A percentile compares a stretch with the other conserved stretches of the same genome.
These are phyloP conservation scores for Allium fistulosum DNA, from an alignment of 106 monocot species.

Conservation along the genomic window DNA sequence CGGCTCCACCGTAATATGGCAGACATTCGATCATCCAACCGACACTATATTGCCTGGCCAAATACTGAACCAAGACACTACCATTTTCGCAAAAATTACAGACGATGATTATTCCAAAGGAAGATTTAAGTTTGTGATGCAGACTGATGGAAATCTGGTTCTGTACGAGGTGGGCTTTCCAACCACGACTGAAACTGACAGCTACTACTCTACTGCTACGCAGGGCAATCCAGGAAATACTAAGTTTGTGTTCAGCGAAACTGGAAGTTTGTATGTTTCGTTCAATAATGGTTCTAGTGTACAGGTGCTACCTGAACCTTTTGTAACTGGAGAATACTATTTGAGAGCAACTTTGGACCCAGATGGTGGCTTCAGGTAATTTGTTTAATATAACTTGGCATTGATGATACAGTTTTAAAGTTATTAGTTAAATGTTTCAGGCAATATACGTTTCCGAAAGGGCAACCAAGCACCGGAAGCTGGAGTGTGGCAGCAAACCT, in stretches of 20 bases:
- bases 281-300: too few relatives aligned
- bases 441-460: constrained; percentile 6
- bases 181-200: neutral
- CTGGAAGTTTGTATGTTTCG: too few relatives aligned
- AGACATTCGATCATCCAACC: constrained; percentile 20
- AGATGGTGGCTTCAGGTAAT: too few relatives aligned
- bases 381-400: too few relatives aligned
- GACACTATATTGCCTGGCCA: constrained; percentile 21
- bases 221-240: too few relatives aligned
- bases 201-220: too few relatives aligned
- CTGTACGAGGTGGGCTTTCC: neutral
- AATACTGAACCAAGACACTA: neutral
- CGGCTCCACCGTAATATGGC: constrained; percentile 4
- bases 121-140: constrained; percentile 5
- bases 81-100: neutral
- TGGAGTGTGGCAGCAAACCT: constrained; percentile 11
- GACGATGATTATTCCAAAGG: constrained; percentile 15
- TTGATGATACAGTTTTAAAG: too few relatives aligned
- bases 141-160: constrained; percentile 6
- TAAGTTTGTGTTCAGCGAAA: too few relatives aligned
- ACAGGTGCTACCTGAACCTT: too few relatives aligned
- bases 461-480: neutral
- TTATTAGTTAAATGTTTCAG: neutral
- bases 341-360: too few relatives aligned
- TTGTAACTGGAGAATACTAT: too few relatives aligned